Evolutionary conservation across 1,284 basidiomycete species (phyloP), one percentile per base, ranked within the genome.

Genomic region (Tilletia walkeri): DNA sequence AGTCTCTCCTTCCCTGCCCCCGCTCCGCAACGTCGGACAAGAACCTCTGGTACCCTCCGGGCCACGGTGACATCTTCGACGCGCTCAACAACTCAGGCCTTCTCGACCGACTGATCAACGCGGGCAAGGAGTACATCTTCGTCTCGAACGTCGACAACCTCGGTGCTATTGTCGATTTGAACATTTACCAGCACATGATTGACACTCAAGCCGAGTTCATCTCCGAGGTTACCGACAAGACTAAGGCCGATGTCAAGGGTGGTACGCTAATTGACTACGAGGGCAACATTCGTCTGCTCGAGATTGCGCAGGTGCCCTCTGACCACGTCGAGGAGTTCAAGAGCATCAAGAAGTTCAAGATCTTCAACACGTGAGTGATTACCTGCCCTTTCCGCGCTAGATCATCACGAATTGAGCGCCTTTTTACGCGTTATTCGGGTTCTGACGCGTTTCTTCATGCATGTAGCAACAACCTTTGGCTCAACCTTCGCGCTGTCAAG

Each of bases 191-290:
- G 86, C 82, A 84, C 76, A 84, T 84, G 83, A 80, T 84, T 65
- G 83, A 84, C 72, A 78, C 81, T 18, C 81, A 83, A 73, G 80
- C 83, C 70, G 83, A 84, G 72, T 84, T 83, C 73, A 84, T 84
- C 70, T 83, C 82, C 10, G 83, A 84, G 72, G 94, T 99, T 76
- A 99, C 96, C 4, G 95, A 99, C 88, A 99, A 99, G 90, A 99
- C 96, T 84, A 99, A 99, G 88, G 96, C 96, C 72, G 95, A 99
- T 85, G 91, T 99, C 86, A 99, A 99, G 89, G 96, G 96, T 88
- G 96, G 96, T 86, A 99, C 96, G 4, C 68, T 83, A 61, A 94
- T 97, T 83, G 93, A 97, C 85, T 97, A 97, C 84, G 92, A 99
- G 66, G 96, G 95, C 71, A 90, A 89, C 54, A 89, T 98, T 73